Evolutionary conservation across 148 eudicot genomes (phyloP), one percentile per base, ranked within the genome.

Genomic region (Arctostaphylos glauca): DNA sequence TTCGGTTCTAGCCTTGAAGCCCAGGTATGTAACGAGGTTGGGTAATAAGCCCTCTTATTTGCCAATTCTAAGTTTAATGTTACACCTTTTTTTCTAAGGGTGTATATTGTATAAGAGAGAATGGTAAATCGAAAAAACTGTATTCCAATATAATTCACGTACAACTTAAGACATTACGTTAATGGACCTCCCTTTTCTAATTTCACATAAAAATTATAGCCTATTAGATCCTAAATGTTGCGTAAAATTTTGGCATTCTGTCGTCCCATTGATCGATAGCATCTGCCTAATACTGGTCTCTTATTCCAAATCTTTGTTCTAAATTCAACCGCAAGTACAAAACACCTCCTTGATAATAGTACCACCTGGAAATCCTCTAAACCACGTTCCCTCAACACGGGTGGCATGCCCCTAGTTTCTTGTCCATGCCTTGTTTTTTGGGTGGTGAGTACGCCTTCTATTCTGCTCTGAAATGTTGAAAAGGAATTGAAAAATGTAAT

Each of bases 1-100:
- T 80, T 16, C 83, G 49, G 83, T 46, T 31, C 72, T 91, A 84
- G 90, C 90, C 80, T 85, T 89, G 68, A 91, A 91, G 81, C 88
- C 89, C 68, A 87, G 88, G 94, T 92, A 86, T 49, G 52, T 8
- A 49, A 62, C 66, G 43, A 13, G 55, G 62, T 64, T 18, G 23
- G 14, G 10, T 54, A 15, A 23, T 77, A 53, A 18, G 44, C 64
- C 53, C 53, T 66, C 38, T 52, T 78, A 43, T 19, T 21, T 0
- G 25, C 47, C 3, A 38, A 43, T 8, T 5, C 21, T 41, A 23
- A 19, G 7, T 59, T 52, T 41, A 8, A 1, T 44, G 41, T 44
- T 54, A 1, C 2, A 14, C 18, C 41, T 58, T 19, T 74, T 59
- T 16, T 59, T 59, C 6, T 59, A 7, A 21, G 19, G 9, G 41